Base-by-base conservation (phyloP, 1,139 yeast genomes). In the Protomyces arabidopsidicola region DNA sequence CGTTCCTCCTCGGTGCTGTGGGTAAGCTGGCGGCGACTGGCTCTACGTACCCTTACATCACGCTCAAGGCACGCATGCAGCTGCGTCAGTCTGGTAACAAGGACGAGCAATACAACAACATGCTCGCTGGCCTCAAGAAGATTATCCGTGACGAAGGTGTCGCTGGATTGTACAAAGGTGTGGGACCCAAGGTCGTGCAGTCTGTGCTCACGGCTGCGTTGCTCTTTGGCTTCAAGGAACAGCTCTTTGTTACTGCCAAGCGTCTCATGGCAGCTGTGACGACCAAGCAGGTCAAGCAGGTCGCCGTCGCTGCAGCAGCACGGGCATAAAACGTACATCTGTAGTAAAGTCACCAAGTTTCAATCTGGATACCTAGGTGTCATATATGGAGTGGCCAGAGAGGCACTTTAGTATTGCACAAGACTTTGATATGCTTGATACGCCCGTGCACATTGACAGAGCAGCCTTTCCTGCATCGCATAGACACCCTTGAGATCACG, bases 171-270 rank as follows among this genome's bases (percentile, higher is more conserved):
- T 90, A 90, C 76, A 85, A 87, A 60, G 97, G 97, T 0, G 81
- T 91, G 69, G 78, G 82, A 59, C 85, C 91, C 62, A 91, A 91
- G 76, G 80, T 91, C 67, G 74, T 86, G 38, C 98, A 91, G 76
- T 85, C 93, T 65, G 90, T 91, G 63, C 74, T 87, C 65, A 89
- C 96, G 53, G 95, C 97, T 4, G 97, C 97, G 0, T 88, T 91
- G 72, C 80, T 91, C 71, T 91, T 91, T 74, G 88, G 86, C 75
- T 90, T 91, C 76, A 91, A 91, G 77, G 97, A 91, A 74, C 93
- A 88, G 75, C 81, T 90, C 39, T 55, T 61, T 58, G 62, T 55
- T 14, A 45, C 53, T 12, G 53, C 62, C 12, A 45, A 58, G 38
- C 48, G 48, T 4, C 48, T 42, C 22, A 42, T 42, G 48, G 22